phyloP scores from a whole-genome alignment of 306 rosid species.

The Fagus crenata region DNA sequence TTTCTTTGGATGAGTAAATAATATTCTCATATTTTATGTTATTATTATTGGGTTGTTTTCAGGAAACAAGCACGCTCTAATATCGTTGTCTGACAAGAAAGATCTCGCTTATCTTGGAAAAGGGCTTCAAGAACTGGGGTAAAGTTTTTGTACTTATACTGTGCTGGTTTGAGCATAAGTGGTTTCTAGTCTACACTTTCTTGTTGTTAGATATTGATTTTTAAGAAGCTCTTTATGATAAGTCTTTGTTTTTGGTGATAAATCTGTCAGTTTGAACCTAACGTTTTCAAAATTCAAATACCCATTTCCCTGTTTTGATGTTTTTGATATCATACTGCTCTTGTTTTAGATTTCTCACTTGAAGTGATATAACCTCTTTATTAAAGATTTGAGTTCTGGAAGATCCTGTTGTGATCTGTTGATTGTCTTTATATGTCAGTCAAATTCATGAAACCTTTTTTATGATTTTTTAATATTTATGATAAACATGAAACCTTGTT shows the following conservation, averaged over 20 bases:
- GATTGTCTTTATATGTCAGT: neutral
- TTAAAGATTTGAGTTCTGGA: neutral
- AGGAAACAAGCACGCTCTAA: conserved; percentile 78
- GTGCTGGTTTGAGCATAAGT: neutral
- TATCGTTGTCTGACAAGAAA: conserved; percentile 89
- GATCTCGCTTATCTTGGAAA: conserved; percentile 72
- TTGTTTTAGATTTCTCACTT: neutral
- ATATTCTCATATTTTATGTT: neutral
- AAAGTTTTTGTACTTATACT: neutral
- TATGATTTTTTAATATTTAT: neutral
- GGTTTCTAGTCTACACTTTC: neutral
- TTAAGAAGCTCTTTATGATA: neutral
- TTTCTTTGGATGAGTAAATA: conserved; percentile 3
- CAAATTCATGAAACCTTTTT: neutral
- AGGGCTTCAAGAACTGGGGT: conserved; percentile 86
- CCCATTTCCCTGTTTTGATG: neutral
- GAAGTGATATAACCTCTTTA: neutral
- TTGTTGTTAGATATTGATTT: neutral
- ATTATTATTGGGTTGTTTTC: conserved; percentile 27
- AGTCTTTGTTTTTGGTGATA: neutral
- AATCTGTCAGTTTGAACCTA: neutral
- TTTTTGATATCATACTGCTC: neutral
- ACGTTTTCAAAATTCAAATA: neutral
- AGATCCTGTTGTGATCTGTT: neutral
- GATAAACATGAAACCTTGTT: no score